These are phyloP conservation scores for Oryza nivara DNA, from an alignment of 176 grass and related monocot species.

Conservation along the genomic window DNA sequence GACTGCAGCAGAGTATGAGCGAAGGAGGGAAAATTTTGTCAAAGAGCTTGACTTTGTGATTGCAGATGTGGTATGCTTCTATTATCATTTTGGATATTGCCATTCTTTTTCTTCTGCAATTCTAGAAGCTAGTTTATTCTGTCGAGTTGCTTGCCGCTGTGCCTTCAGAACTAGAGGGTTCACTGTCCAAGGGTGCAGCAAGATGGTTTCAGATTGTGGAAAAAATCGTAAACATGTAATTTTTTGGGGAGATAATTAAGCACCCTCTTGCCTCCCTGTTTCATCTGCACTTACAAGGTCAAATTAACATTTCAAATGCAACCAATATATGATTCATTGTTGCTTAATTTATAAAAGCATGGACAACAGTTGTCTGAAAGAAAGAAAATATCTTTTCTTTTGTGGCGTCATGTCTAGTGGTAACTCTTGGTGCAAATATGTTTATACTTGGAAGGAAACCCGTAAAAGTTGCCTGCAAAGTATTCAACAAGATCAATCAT, in stretches of 20 bases:
- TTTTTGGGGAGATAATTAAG: conserved; percentile 17
- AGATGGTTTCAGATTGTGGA: conserved; percentile 1
- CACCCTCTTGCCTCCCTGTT: background rate
- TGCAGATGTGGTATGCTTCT: conserved; percentile 80
- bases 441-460: too few relatives aligned
- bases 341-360: conserved; percentile 11
- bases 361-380: background rate
- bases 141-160: background rate
- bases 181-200: background rate
- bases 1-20: conserved; percentile 88
- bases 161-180: background rate
- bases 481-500: background rate
- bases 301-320: conserved; percentile 3
- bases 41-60: conserved; percentile 98
- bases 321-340: background rate
- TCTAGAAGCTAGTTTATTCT: background rate
- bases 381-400: background rate
- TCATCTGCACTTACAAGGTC: background rate
- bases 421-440: too few relatives aligned
- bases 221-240: background rate
- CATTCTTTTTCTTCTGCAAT: background rate
- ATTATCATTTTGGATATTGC: conserved; percentile 26
- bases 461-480: background rate
- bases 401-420: background rate
- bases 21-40: conserved; percentile 87